A percentile compares a stretch with the other conserved stretches of the same genome.
Evolutionary conservation across 768 basidiomycete species (phyloP).

Genomic region (Pisolithus sp.): DNA sequence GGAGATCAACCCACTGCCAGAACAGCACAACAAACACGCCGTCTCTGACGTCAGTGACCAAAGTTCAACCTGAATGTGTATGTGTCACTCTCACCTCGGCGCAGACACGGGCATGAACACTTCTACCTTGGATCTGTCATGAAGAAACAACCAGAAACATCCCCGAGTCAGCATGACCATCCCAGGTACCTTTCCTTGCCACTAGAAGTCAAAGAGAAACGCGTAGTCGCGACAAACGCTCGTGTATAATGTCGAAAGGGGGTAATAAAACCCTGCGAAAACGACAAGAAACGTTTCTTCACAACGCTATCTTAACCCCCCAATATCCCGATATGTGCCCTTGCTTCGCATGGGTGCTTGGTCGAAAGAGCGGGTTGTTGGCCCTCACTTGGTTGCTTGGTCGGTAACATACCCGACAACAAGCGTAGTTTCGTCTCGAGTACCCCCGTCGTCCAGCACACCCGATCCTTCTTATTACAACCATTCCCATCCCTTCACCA

Average conservation of each 20-base stretch:
- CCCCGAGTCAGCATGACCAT: neutral
- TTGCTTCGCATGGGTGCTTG: neutral
- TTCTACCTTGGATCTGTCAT: constrained; percentile 61
- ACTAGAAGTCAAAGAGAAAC: no score
- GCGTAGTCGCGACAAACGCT: no score
- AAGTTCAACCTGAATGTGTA: constrained; percentile 10
- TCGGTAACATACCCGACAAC: neutral
- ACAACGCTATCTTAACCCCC: no score
- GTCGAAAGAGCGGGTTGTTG: neutral
- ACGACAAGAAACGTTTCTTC: no score
- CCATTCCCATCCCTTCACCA: neutral
- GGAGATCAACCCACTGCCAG: constrained; percentile 50
- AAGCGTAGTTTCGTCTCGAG: neutral
- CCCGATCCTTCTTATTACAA: neutral
- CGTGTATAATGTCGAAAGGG: no score
- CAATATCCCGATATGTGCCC: no score
- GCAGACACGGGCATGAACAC: constrained; percentile 83
- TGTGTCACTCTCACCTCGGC: constrained; percentile 58
- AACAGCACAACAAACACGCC: constrained; percentile 8
- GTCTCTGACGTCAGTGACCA: constrained; percentile 24
- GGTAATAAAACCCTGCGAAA: no score
- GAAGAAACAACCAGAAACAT: neutral
- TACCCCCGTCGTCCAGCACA: constrained; percentile 6
- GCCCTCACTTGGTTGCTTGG: neutral
- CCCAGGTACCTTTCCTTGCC: neutral